Conservation (phyloP, 495 filamentous ascomycete genomes). For the Filosporella fistucella region DNA sequence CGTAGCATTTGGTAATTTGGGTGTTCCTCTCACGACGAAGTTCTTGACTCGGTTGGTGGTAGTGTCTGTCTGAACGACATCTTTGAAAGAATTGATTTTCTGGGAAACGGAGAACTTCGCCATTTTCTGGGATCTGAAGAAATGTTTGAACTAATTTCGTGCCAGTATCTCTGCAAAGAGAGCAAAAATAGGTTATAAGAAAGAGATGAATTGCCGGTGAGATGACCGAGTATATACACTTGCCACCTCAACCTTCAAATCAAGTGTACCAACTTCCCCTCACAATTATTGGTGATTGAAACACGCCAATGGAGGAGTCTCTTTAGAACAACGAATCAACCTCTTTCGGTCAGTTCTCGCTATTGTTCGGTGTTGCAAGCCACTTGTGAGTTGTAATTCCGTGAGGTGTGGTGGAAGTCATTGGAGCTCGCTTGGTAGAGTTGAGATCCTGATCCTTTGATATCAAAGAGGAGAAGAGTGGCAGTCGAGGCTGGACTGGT, state of each 20-base stretch:
- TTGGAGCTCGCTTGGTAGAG: background rate
- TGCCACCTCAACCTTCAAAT: background rate
- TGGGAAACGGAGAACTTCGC: background rate
- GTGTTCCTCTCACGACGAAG: background rate
- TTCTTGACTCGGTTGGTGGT: background rate
- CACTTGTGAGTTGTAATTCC: background rate
- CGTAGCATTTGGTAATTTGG: slow-evolving; percentile 30
- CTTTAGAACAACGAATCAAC: background rate
- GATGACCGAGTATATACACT: background rate
- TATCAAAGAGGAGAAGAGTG: background rate
- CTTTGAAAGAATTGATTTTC: background rate
- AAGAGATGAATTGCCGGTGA: background rate
- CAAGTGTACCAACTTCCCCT: background rate
- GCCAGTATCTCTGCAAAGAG: no score
- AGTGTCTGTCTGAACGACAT: background rate
- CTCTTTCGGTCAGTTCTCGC: slow-evolving; percentile 2
- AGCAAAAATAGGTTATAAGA: no score
- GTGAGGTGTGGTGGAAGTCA: background rate
- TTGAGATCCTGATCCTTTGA: background rate
- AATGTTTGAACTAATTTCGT: background rate
- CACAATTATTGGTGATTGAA: background rate
- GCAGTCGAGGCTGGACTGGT: background rate
- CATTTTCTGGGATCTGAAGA: background rate
- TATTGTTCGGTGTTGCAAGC: background rate
- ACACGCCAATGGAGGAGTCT: background rate